Base-by-base conservation (phyloP, 306 rosid species). In the Glycyrrhiza uralensis region DNA sequence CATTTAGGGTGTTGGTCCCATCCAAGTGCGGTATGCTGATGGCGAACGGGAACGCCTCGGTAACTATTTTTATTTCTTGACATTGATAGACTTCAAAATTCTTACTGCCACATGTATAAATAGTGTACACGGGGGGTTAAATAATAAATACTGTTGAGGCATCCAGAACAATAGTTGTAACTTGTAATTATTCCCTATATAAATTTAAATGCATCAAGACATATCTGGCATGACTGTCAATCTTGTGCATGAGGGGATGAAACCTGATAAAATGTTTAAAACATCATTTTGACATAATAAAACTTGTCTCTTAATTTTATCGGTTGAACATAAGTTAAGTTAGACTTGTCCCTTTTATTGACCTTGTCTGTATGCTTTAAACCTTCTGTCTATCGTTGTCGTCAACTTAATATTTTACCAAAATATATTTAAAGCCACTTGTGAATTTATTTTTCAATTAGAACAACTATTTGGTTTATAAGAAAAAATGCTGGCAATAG, bases 11-110 rank as follows among this genome's bases (percentile, higher is more conserved):
- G 57, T 73, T 11, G 92, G 98, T 77, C 96, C 98, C 49, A 86
- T 94, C 77, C 98, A 94, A 91, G 98, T 94, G 57, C 88, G 98
- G 79, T 94, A 94, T 81, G 98, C 98, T 71, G 98, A 94, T 72
- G 98, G 98, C 33, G 98, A 94, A 80, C 88, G 97, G 10, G 98
- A 94, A 83, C 96, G 97, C 71, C 98, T 94, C 7, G 98, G 98
- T 94, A 91, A 80, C 36, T 57, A 57, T 55, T 64, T 49, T 2
- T 44, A 32, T 79, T 82, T 66, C 54, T 44, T 19, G 61, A 57
- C 24, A 66, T 70, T 67, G 47, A 11, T 64, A 4, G n/a, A 45
- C 56, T 77, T 63, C 75, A 44, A 13, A 46, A 32, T 44, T 77
- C 56, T 13, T 69, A n/a, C 55, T 15, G 12, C 78, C 45, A 17